A percentile compares a stretch with the other conserved stretches of the same genome.
phyloP scores from a whole-genome alignment of 2,329 filamentous ascomycete genomes.

The Aureobasidium leucospermi region DNA sequence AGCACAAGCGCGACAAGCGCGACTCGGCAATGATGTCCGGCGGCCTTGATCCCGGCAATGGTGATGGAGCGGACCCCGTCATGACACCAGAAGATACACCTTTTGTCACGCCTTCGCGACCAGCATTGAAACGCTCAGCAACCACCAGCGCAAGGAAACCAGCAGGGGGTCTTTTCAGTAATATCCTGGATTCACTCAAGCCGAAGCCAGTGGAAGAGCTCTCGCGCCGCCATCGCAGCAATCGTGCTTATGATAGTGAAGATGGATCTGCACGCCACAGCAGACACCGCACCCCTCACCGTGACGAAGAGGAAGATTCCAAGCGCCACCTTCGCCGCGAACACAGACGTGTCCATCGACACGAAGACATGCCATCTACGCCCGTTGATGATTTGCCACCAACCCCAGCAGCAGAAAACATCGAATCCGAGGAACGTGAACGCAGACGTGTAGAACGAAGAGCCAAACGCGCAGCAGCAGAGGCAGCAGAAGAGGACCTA shows the following conservation, averaged over 20 bases:
- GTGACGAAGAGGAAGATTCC: constrained; percentile 24
- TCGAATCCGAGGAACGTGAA: constrained; percentile 19
- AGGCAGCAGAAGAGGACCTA: constrained; percentile 32
- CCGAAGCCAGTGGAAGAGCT: constrained; percentile 13
- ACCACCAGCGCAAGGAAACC: constrained; percentile 54
- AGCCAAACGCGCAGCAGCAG: constrained; percentile 31
- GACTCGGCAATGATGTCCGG: constrained; percentile 32
- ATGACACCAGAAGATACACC: constrained; percentile 45
- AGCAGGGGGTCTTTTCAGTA: constrained; percentile 48
- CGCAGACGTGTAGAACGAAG: constrained; percentile 28
- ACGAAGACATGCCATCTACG: constrained; percentile 22
- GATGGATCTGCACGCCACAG: constrained; percentile 22
- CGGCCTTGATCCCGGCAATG: constrained; percentile 31
- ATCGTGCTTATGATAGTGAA: constrained; percentile 26
- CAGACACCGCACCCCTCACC: constrained; percentile 21
- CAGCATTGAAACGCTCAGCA: constrained; percentile 52
- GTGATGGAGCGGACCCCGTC: constrained; percentile 30
- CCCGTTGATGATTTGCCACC: constrained; percentile 20
- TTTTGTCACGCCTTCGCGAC: constrained; percentile 42
- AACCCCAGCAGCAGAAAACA: constrained; percentile 25
- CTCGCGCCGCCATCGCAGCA: background rate
- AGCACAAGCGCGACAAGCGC: constrained; percentile 33
- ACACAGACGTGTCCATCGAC: constrained; percentile 26
- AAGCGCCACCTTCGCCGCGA: constrained; percentile 30
- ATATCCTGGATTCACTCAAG: constrained; percentile 39